Percentiles rank a stretch among this genome's conserved stretches.
Evolutionary conservation across 73 alveolate species (phyloP).

Genomic region (Halteria grandinella): DNA sequence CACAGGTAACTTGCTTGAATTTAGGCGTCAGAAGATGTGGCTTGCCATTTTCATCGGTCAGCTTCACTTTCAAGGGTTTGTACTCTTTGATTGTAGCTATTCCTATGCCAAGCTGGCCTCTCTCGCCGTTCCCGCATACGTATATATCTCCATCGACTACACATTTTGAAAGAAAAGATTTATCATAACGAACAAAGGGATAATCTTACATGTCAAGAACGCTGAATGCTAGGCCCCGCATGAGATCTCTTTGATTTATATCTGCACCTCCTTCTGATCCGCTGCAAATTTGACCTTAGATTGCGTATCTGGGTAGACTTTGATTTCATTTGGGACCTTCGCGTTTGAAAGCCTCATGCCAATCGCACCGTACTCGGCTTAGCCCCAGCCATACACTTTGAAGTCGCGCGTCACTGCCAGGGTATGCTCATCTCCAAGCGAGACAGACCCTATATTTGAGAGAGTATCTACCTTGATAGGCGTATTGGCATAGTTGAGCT

Average conservation of each 20-base stretch:
- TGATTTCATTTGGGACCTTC: background rate
- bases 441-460: background rate
- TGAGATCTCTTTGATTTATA: background rate
- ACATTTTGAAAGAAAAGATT: no score
- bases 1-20: background rate
- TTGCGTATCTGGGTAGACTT: background rate
- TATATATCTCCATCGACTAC: slow-evolving; percentile 6
- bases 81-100: slow-evolving; percentile 1
- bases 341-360: slow-evolving; percentile 36
- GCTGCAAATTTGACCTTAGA: background rate
- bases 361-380: slow-evolving; percentile 35
- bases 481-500: no score
- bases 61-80: background rate
- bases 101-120: slow-evolving; percentile 43
- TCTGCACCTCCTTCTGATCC: background rate
- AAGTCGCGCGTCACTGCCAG: background rate
- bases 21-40: no score
- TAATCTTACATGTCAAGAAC: slow-evolving; percentile 5
- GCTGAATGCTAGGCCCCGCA: slow-evolving; percentile 21
- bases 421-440: slow-evolving; percentile 24
- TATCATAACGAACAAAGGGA: no score
- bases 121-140: slow-evolving; percentile 19
- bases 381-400: slow-evolving; percentile 49
- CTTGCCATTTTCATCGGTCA: background rate
- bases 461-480: slow-evolving; percentile 3